phyloP scores from a whole-genome alignment of 805 yeast genomes.

The Torulaspora franciscae region DNA sequence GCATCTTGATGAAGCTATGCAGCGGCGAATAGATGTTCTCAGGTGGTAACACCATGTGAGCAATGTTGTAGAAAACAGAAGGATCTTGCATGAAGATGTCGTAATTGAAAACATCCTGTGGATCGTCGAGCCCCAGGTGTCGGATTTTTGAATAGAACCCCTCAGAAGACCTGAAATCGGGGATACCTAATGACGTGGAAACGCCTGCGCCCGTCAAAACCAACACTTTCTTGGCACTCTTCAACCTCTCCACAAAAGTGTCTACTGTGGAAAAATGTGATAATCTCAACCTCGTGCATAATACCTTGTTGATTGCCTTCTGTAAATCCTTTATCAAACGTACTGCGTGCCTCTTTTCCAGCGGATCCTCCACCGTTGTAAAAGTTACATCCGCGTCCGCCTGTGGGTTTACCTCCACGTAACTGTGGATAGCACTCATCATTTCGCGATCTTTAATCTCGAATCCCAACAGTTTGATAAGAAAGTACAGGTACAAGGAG shows the following conservation, averaged over 20 bases:
- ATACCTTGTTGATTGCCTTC: constrained; percentile 60
- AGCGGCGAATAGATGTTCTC: constrained; percentile 62
- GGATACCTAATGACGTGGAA: constrained; percentile 83
- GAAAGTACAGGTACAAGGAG: constrained; percentile 49
- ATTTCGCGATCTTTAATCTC: constrained; percentile 35
- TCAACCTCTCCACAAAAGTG: constrained; percentile 50
- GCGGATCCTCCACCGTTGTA: constrained; percentile 32
- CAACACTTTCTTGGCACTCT: constrained; percentile 54
- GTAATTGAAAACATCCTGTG: constrained; percentile 84
- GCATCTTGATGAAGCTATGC: constrained; percentile 69
- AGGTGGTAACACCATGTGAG: constrained; percentile 79
- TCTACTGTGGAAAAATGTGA: constrained; percentile 53
- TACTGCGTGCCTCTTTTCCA: constrained; percentile 43
- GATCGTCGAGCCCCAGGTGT: constrained; percentile 70
- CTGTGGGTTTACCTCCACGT: constrained; percentile 22
- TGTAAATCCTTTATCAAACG: constrained; percentile 50
- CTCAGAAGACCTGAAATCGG: constrained; percentile 84
- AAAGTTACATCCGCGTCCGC: constrained; percentile 13
- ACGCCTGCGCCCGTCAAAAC: constrained; percentile 93
- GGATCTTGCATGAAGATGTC: constrained; percentile 72
- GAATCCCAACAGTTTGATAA: constrained; percentile 64
- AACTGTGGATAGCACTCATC: constrained; percentile 32
- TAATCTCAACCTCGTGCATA: constrained; percentile 51
- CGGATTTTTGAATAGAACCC: constrained; percentile 74
- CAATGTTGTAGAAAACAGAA: constrained; percentile 75